Conservation (phyloP, 2,329 filamentous ascomycete genomes). For the Xylariaceae sp. region DNA sequence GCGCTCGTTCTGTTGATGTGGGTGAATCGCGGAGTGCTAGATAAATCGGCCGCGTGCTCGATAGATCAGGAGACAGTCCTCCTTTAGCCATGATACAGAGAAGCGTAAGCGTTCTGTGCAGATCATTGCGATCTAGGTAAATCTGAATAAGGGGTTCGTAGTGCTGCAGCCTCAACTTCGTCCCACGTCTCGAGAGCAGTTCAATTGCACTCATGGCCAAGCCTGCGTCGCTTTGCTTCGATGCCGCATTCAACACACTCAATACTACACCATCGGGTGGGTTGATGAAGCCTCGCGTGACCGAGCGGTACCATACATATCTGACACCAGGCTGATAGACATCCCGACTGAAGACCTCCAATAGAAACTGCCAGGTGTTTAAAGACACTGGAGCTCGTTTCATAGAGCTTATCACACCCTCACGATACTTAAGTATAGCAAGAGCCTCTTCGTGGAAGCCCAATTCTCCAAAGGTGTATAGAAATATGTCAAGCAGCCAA, state of each 20-base stretch:
- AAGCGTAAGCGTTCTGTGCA: conserved; percentile 61
- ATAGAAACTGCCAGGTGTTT: conserved; percentile 56
- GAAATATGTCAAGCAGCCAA: conserved; percentile 76
- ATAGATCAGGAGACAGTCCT: conserved; percentile 50
- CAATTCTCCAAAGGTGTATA: conserved; percentile 65
- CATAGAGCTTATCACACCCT: conserved; percentile 25
- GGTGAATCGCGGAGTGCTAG: conserved; percentile 46
- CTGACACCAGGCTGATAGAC: conserved; percentile 59
- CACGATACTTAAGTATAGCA: conserved; percentile 57
- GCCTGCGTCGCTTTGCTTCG: conserved; percentile 59
- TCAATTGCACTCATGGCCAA: conserved; percentile 69
- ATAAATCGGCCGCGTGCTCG: conserved; percentile 60
- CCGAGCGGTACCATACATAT: conserved; percentile 66
- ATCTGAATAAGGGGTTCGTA: conserved; percentile 75
- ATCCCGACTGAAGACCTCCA: conserved; percentile 67
- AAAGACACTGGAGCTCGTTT: conserved; percentile 20
- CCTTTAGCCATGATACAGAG: conserved; percentile 69
- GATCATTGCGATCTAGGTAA: conserved; percentile 56
- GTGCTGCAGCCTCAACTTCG: conserved; percentile 59
- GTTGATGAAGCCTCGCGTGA: conserved; percentile 51
- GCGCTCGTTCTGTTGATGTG: conserved; percentile 45
- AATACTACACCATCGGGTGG: conserved; percentile 61
- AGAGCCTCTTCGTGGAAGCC: conserved; percentile 75
- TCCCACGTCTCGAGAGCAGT: conserved; percentile 53
- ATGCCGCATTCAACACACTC: conserved; percentile 66